Base-by-base conservation (phyloP, 169 alveolate genomes). In the Eimeria falciformis region DNA sequence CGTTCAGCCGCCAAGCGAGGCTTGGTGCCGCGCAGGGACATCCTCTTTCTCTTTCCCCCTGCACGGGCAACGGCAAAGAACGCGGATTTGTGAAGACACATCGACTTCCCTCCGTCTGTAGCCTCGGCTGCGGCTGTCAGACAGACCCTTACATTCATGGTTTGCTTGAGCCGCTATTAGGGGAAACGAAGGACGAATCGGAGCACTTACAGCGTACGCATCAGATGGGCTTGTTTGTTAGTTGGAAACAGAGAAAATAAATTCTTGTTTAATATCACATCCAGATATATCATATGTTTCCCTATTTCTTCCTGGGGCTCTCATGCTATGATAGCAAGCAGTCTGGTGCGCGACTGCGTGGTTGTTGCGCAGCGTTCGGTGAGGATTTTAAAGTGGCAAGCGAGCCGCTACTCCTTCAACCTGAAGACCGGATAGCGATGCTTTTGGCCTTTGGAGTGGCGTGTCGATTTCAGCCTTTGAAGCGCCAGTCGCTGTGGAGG, bases 91-190 rank as follows among this genome's bases (percentile, higher is more conserved):
- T 50, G 62, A 7, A 14, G 14, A 7, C 14, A 14, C 62, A 50
- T 7, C 7, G 14, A 14, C 62, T 50, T 7, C 62, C 62, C 62
- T 14, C 14, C n/a, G 62, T 50, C 14, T 50, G 62, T 14, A 50
- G 62, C n/a, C 62, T 50, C 62, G 14, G 62, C 62, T 50, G 62
- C 62, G 62, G 62, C 62, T 50, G 62, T 50, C 62, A 50, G n/a
- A 50, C 62, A 50, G 62, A 50, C 14, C 62, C 62, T 50, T 50
- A 50, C 62, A 50, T 50, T 7, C 62, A 50, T 14, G 62, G n/a
- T 7, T 14, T 50, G 7, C 14, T 50, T 7, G 62, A 50, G 62
- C 62, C 62, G 62, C 14, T 50, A 14, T 14, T 50, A 14, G 62
- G 62, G 62, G 62, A 50, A 11, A 14, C 14, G 7, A 11, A 7